phyloP scores from a whole-genome alignment of 495 filamentous ascomycete genomes.

The Neurospora terricola region DNA sequence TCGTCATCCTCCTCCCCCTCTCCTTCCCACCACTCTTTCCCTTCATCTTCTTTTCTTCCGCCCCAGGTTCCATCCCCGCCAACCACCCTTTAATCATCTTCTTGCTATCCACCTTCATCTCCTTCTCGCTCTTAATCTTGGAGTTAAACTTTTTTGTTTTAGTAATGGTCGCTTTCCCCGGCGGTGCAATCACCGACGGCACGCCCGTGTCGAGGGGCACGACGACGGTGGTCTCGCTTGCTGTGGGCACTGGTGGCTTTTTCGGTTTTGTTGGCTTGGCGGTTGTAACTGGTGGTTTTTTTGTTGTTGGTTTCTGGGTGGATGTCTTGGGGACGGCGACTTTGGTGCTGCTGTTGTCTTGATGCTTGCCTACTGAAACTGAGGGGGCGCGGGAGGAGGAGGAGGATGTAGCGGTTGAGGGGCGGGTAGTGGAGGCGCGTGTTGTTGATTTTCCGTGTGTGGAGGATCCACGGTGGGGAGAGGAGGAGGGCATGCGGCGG shows the following conservation, averaged over 20 bases:
- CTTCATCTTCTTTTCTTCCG: not conserved
- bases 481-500: not conserved
- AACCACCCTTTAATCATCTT: slow-evolving; percentile 14
- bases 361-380: not conserved
- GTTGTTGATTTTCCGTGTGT: not conserved
- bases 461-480: not conserved
- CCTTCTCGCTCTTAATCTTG: slow-evolving; percentile 16
- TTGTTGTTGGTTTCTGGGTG: not conserved
- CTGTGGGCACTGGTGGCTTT: not conserved
- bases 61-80: slow-evolving; percentile 7
- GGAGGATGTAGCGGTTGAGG: not conserved
- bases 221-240: not conserved
- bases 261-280: not conserved
- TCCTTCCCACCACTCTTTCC: not conserved
- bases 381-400: not conserved
- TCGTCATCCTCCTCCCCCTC: not conserved
- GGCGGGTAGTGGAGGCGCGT: not conserved
- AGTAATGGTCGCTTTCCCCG: not conserved
- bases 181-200: not conserved
- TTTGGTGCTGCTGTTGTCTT: not conserved
- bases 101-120: slow-evolving; percentile 14
- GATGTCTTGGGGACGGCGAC: not conserved
- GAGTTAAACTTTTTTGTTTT: slow-evolving; percentile 11
- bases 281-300: not conserved
- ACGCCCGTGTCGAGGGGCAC: not conserved